These are phyloP conservation scores for Schwanniomyces polymorphus DNA, from an alignment of 805 yeast species.

Conservation along the genomic window DNA sequence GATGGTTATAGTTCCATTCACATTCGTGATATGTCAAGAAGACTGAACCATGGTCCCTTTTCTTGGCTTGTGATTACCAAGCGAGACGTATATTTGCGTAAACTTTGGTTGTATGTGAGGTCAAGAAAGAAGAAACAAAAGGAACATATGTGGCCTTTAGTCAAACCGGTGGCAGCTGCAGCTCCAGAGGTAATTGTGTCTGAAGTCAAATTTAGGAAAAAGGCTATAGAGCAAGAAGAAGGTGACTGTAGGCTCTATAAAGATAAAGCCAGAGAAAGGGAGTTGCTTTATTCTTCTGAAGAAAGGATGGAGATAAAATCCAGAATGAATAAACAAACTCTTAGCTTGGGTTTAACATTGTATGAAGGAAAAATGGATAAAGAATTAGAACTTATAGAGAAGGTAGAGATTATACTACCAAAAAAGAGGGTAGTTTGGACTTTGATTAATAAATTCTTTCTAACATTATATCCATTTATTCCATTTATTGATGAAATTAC, in stretches of 20 bases:
- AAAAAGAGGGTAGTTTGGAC: conserved; percentile 54
- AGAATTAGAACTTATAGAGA: conserved; percentile 40
- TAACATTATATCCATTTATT: conserved; percentile 58
- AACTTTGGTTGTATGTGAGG: conserved; percentile 8
- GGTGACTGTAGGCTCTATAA: conserved; percentile 16
- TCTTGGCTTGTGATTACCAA: conserved; percentile 48
- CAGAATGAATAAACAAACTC: conserved; percentile 26
- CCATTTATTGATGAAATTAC: conserved; percentile 65
- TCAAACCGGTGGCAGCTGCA: not conserved
- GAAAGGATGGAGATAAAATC: conserved; percentile 5
- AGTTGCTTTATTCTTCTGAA: not conserved
- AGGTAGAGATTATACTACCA: conserved; percentile 49
- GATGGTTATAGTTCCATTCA: conserved; percentile 44
- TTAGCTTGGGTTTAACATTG: conserved; percentile 33
- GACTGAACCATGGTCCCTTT: conserved; percentile 53
- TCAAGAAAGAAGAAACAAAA: conserved; percentile 2
- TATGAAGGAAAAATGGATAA: conserved; percentile 30
- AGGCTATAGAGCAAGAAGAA: conserved; percentile 24
- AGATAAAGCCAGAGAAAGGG: not conserved
- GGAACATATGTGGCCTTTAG: not conserved
- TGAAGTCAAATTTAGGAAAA: conserved; percentile 21
- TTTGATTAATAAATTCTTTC: conserved; percentile 59
- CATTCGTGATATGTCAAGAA: conserved; percentile 34
- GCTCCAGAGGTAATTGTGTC: not conserved
- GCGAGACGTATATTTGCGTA: conserved; percentile 38